Conservation (phyloP, 371 early-diverging fungal genomes). For the Massospora cicadina region DNA sequence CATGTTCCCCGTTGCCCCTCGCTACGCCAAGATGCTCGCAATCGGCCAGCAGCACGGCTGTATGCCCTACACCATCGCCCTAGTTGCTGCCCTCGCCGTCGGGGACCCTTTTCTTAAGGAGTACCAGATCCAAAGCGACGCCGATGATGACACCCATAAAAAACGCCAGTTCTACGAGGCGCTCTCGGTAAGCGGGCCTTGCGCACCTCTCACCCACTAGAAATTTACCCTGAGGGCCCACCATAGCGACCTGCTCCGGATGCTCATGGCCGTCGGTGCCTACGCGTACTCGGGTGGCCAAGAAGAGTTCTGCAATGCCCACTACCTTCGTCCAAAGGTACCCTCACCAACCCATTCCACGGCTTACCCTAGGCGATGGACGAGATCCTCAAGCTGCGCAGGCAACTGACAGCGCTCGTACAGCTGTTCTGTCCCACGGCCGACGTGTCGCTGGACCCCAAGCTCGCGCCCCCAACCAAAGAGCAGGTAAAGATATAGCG, state of each 20-base stretch:
- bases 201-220: slow-evolving; percentile 14
- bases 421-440: slow-evolving; percentile 40
- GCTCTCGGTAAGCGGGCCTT: slow-evolving; percentile 17
- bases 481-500: slow-evolving; percentile 9
- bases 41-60: slow-evolving; percentile 67
- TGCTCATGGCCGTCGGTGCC: slow-evolving; percentile 75
- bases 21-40: slow-evolving; percentile 86
- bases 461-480: slow-evolving; percentile 14
- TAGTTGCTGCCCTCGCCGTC: slow-evolving; percentile 79
- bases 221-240: slow-evolving; percentile 50
- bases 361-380: slow-evolving; percentile 45
- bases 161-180: slow-evolving; percentile 30
- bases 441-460: slow-evolving; percentile 26
- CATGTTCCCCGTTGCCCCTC: slow-evolving; percentile 83
- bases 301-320: slow-evolving; percentile 48
- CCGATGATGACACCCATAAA: slow-evolving; percentile 17
- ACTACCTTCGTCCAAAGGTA: slow-evolving; percentile 68
- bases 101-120: slow-evolving; percentile 79
- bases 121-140: slow-evolving; percentile 27
- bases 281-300: slow-evolving; percentile 63
- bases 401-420: slow-evolving; percentile 66
- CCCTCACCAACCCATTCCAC: not conserved
- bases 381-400: slow-evolving; percentile 73
- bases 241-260: slow-evolving; percentile 62
- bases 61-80: slow-evolving; percentile 67